These are phyloP conservation scores for Adenanthera pavonina DNA, from an alignment of 306 rosid genomes.

Conservation along the genomic window DNA sequence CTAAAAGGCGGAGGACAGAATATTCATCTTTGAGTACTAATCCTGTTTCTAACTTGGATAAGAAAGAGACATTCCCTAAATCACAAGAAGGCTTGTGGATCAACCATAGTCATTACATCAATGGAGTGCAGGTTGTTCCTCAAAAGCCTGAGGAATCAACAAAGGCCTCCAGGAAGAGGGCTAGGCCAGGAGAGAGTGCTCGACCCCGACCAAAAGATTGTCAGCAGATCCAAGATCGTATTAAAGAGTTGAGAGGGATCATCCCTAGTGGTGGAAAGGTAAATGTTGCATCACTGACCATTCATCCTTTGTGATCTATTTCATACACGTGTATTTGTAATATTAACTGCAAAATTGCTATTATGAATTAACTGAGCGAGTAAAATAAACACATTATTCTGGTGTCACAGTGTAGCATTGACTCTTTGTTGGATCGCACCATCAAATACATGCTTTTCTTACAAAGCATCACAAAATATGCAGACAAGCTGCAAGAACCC, in stretches of 20 bases:
- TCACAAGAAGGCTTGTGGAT: constrained; percentile 35
- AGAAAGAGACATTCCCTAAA: neutral
- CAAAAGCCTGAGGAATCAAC: constrained; percentile 60
- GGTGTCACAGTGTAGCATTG: constrained; percentile 91
- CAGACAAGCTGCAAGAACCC: constrained; percentile 71
- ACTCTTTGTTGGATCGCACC: constrained; percentile 79
- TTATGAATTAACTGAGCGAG: neutral
- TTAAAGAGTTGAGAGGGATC: constrained; percentile 85
- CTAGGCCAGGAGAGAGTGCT: constrained; percentile 76
- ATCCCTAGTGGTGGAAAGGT: constrained; percentile 88
- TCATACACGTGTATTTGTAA: constrained; percentile 15
- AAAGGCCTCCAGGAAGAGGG: constrained; percentile 65
- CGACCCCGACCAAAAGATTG: constrained; percentile 95
- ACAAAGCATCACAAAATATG: constrained; percentile 63
- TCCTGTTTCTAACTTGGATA: constrained; percentile 24
- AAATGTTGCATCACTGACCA: constrained; percentile 11
- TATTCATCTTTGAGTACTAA: constrained; percentile 46
- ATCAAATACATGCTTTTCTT: constrained; percentile 88
- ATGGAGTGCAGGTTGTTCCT: constrained; percentile 43
- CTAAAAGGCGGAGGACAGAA: constrained; percentile 51
- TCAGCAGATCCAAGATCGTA: constrained; percentile 93
- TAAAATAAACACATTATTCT: constrained; percentile 32
- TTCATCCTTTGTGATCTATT: constrained; percentile 14
- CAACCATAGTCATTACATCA: constrained; percentile 65
- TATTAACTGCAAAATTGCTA: neutral